A percentile compares a stretch with the other conserved stretches of the same genome.
Conservation (phyloP, 345 rosid genomes). For the Laguncularia racemosa region DNA sequence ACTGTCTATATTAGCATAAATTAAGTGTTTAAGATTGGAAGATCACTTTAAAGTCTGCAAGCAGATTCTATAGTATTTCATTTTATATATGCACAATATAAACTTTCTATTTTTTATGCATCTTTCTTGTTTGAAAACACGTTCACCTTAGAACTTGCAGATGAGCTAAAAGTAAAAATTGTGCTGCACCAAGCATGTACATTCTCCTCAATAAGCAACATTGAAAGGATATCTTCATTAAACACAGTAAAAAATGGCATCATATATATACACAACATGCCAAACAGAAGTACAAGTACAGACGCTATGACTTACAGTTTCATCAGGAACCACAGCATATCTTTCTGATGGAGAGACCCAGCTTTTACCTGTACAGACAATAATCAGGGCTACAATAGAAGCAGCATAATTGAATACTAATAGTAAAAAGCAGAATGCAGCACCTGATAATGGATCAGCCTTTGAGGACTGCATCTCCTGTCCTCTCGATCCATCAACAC, state of each 20-base stretch:
- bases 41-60: too few relatives aligned
- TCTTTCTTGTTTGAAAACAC: too few relatives aligned
- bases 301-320: constrained; percentile 44
- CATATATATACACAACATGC: neutral
- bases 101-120: too few relatives aligned
- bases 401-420: neutral
- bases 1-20: too few relatives aligned
- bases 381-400: neutral
- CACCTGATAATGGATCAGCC: constrained; percentile 69
- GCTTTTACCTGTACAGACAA: constrained; percentile 50
- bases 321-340: constrained; percentile 92
- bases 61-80: too few relatives aligned
- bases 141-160: too few relatives aligned
- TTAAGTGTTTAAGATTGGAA: too few relatives aligned
- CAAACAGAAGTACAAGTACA: neutral
- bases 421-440: constrained; percentile 1
- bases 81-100: too few relatives aligned
- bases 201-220: too few relatives aligned
- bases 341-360: constrained; percentile 86
- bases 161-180: too few relatives aligned
- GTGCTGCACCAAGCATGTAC: too few relatives aligned
- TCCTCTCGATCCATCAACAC: constrained; percentile 77
- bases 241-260: neutral
- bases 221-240: neutral
- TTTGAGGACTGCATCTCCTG: constrained; percentile 64